Evolutionary conservation across 169 alveolate genomes (phyloP), one percentile per base, ranked within the genome.

Genomic region (Neospora caninum): DNA sequence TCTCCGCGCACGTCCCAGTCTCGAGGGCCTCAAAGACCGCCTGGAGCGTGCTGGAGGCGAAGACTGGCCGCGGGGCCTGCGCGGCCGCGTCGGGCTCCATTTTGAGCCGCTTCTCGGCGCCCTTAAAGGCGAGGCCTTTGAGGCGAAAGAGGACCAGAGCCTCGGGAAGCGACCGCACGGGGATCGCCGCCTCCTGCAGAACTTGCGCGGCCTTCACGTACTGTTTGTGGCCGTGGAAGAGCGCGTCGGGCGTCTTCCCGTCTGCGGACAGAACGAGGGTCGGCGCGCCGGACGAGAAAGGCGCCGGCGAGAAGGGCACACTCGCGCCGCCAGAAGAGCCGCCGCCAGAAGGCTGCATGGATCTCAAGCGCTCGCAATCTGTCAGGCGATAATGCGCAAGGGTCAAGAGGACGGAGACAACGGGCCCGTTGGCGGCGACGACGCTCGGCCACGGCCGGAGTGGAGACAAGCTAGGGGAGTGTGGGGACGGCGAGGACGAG

Each of bases 31-130:
- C 89, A 1, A 4, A 7, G 41, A 42, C 64, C 25, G 89, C 89
- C 69, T 43, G 64, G 69, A 82, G 89, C 89, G 45, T 38, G 86
- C 86, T 78, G 22, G 86, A 78, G 54, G 89, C 38, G 39, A 25
- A 82, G 25, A 43, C 25, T 36, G 38, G 69, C 38, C 38, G 69
- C 53, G 36, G 64, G 54, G 64, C 13, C n/a, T 10, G 53, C 13
- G 58, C 13, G n/a, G 4, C 41, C 31, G 41, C 16, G 18, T 31
- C 25, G 84, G 42, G 84, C 38, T 73, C 49, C 43, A 34, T 18
- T n/a, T 34, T 31, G 41, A 82, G 16, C 25, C 39, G 58, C 89
- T 82, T 82, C 67, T 82, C 89, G 18, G 41, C n/a, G 43, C 13
- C 25, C 89, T 41, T 38, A 4, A 39, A 42, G 25, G 43, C 89